Evolutionary conservation across 805 yeast genomes (phyloP).

Genomic region (Wickerhamomyces bovis): DNA sequence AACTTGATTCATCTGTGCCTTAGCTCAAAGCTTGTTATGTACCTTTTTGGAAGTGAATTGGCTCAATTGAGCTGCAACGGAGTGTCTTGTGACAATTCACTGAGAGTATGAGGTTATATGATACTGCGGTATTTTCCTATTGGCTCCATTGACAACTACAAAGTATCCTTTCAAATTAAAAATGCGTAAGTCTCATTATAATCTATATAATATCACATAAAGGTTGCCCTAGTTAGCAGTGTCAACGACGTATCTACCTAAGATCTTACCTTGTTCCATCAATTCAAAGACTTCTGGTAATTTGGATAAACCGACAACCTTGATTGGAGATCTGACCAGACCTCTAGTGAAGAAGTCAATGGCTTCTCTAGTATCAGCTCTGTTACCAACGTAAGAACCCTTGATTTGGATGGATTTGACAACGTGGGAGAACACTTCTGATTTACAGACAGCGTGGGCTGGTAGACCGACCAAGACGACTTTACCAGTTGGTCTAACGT

Average conservation of each 20-base stretch:
- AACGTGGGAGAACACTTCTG: conserved; percentile 69
- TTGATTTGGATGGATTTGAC: conserved; percentile 64
- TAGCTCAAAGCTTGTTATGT: too few relatives aligned
- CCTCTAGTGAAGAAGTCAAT: conserved; percentile 70
- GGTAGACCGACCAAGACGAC: conserved; percentile 75
- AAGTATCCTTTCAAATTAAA: not conserved
- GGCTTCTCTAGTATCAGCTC: conserved; percentile 81
- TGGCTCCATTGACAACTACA: not conserved
- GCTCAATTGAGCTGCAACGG: too few relatives aligned
- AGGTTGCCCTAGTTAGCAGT: conserved; percentile 41
- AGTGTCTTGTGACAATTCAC: too few relatives aligned
- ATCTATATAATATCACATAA: not conserved
- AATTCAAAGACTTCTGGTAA: conserved; percentile 61
- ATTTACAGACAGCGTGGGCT: conserved; percentile 65
- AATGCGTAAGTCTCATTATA: not conserved
- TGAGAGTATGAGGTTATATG: too few relatives aligned
- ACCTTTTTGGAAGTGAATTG: too few relatives aligned
- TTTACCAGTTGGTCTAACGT: conserved; percentile 62
- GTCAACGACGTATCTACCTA: conserved; percentile 88
- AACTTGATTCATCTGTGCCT: not conserved
- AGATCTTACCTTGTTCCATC: conserved; percentile 80
- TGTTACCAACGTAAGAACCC: conserved; percentile 87
- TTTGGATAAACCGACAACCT: conserved; percentile 69
- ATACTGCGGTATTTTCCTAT: not conserved
- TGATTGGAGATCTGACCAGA: conserved; percentile 64